These are phyloP conservation scores for Picochlorum sp. DNA, from an alignment of 139 green algal genomes.

Conservation along the genomic window DNA sequence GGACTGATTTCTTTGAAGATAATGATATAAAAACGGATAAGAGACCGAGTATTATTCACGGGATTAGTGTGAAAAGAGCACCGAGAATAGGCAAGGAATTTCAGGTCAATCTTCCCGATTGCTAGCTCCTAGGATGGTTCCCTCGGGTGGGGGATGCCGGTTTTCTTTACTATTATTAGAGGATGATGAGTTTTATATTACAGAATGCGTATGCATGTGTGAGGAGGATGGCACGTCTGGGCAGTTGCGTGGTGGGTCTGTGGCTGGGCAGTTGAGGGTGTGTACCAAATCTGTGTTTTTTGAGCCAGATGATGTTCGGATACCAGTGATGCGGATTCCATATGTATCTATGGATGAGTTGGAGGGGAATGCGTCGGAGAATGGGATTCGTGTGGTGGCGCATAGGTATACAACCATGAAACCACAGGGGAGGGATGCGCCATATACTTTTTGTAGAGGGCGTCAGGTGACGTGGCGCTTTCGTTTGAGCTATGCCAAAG, in stretches of 20 bases:
- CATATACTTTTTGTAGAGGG: conserved; percentile 44
- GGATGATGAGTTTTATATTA: conserved; percentile 69
- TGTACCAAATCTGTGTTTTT: conserved; percentile 77
- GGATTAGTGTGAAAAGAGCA: not conserved
- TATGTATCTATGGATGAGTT: conserved; percentile 5
- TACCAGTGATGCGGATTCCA: conserved; percentile 63
- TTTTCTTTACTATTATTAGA: conserved; percentile 83
- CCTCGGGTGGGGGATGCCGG: conserved; percentile 13
- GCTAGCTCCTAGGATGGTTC: no score
- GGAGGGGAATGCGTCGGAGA: not conserved
- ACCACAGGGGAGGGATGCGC: conserved; percentile 56
- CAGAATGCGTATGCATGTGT: conserved; percentile 52
- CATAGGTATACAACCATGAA: conserved; percentile 48
- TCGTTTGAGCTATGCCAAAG: conserved; percentile 46
- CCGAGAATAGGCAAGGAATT: conserved; percentile 2
- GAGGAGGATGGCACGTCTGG: not conserved
- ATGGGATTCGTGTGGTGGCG: conserved; percentile 17
- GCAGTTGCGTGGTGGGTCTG: conserved; percentile 37
- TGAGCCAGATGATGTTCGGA: conserved; percentile 67
- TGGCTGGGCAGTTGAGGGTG: conserved; percentile 70
- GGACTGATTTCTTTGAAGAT: not conserved
- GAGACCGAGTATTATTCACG: not conserved
- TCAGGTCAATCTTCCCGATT: not conserved
- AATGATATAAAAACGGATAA: not conserved
- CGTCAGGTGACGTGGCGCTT: conserved; percentile 49